phyloP scores from a whole-genome alignment of 805 yeast genomes.

The Novakomyces olei region DNA sequence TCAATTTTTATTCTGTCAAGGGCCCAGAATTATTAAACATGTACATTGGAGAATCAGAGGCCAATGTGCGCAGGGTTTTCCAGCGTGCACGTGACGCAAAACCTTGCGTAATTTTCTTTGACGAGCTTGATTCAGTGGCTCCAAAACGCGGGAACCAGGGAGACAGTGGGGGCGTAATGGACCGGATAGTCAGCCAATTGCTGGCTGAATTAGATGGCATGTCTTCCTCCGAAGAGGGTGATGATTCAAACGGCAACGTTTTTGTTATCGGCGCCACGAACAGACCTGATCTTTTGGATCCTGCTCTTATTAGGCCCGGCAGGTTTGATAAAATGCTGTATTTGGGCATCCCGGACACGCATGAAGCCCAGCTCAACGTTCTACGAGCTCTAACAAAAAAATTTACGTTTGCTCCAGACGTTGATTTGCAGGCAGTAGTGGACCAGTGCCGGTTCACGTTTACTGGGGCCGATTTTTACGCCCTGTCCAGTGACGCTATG shows the following conservation, averaged over 20 bases:
- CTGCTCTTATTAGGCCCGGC: constrained; percentile 54
- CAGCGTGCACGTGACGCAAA: constrained; percentile 88
- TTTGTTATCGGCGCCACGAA: constrained; percentile 98
- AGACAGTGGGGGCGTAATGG: constrained; percentile 98
- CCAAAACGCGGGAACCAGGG: constrained; percentile 98
- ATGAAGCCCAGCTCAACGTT: constrained; percentile 69
- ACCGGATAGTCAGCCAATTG: constrained; percentile 85
- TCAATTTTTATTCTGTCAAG: constrained; percentile 87
- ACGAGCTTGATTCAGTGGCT: constrained; percentile 93
- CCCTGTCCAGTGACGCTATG: constrained; percentile 88
- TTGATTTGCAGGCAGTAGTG: constrained; percentile 39
- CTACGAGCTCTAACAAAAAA: constrained; percentile 75
- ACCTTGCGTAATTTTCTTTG: constrained; percentile 94
- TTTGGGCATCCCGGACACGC: constrained; percentile 77
- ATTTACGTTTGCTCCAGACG: constrained; percentile 31
- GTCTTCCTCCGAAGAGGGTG: constrained; percentile 53
- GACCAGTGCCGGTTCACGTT: constrained; percentile 63
- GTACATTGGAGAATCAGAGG: constrained; percentile 98
- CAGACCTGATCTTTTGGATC: constrained; percentile 85
- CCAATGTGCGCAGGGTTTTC: constrained; percentile 84
- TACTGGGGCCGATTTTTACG: constrained; percentile 97
- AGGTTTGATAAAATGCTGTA: constrained; percentile 89
- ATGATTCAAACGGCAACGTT: constrained; percentile 60
- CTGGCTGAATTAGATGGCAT: constrained; percentile 91
- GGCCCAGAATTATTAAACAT: constrained; percentile 92